Conservation (phyloP, 768 basidiomycete species). For the Tulasnella calospora region DNA sequence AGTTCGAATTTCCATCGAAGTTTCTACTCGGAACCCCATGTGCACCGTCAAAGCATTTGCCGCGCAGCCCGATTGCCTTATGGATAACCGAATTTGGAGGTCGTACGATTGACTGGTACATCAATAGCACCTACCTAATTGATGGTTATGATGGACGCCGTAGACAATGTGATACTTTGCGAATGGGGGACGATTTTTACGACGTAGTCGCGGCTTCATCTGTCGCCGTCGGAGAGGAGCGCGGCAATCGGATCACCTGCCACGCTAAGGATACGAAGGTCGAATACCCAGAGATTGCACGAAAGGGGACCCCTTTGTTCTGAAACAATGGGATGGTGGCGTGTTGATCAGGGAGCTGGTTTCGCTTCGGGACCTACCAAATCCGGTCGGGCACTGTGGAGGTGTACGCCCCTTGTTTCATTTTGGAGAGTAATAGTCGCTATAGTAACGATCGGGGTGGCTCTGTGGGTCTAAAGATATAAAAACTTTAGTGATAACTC, state of each 20-base stretch:
- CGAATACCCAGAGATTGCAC: not conserved
- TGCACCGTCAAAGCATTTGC: not conserved
- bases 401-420: not conserved
- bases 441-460: not conserved
- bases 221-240: not conserved
- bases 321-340: not conserved
- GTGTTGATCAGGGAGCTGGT: not conserved
- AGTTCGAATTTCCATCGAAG: not conserved
- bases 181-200: too few relatives aligned
- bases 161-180: too few relatives aligned
- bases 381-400: not conserved
- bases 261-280: not conserved
- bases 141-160: too few relatives aligned
- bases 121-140: not conserved
- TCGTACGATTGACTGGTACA: not conserved
- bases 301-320: not conserved
- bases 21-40: not conserved
- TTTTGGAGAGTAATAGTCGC: not conserved
- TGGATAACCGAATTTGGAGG: not conserved
- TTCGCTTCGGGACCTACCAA: not conserved
- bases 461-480: not conserved
- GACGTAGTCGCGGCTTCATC: too few relatives aligned
- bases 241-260: not conserved
- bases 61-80: not conserved
- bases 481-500: not conserved